phyloP scores from a whole-genome alignment of 1,284 basidiomycete genomes.

The Trichosporon sp. region DNA sequence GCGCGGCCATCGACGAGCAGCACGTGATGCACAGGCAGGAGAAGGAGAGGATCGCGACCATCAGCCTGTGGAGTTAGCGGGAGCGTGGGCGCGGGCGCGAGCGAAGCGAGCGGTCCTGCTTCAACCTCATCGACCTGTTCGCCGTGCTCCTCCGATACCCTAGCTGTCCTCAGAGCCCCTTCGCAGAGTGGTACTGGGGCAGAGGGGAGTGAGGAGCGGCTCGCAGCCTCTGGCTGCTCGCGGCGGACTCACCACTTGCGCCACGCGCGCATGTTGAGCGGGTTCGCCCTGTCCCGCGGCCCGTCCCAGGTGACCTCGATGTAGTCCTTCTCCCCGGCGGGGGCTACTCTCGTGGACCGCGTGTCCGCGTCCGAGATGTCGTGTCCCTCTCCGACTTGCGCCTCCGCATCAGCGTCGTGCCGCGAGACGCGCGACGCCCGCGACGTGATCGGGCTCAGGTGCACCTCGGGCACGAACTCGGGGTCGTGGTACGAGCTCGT shows the following conservation, averaged over 20 bases:
- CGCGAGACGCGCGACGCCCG: neutral
- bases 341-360: neutral
- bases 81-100: too few species aligned
- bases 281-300: constrained; percentile 32
- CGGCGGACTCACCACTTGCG: constrained; percentile 36
- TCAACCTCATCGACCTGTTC: too few species aligned
- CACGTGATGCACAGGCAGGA: constrained; percentile 60
- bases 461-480: neutral
- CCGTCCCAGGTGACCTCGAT: constrained; percentile 41
- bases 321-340: constrained; percentile 16
- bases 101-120: too few species aligned
- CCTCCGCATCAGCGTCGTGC: too few species aligned
- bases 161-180: too few species aligned
- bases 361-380: neutral
- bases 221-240: neutral
- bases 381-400: neutral
- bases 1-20: constrained; percentile 65
- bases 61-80: constrained; percentile 24
- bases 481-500: neutral
- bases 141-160: too few species aligned
- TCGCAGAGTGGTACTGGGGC: too few species aligned
- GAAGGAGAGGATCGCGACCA: constrained; percentile 30
- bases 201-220: neutral
- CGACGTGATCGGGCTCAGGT: neutral
- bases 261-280: constrained; percentile 35